These are phyloP conservation scores for Isochrysis galbana DNA, from an alignment of 78 protist genomes.

Conservation along the genomic window DNA sequence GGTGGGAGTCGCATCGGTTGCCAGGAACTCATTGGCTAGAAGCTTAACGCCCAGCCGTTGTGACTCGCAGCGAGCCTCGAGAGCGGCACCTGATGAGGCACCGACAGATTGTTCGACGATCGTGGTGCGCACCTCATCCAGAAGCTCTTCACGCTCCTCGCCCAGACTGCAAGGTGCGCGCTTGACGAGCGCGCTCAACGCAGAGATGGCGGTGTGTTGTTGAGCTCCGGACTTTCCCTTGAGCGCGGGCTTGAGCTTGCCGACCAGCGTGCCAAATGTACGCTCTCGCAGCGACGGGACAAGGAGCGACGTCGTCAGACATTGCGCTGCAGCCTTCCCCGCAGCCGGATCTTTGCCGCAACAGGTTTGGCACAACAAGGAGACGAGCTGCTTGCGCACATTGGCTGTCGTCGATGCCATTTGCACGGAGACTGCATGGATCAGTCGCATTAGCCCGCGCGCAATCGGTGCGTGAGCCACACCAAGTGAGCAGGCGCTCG, in stretches of 20 bases:
- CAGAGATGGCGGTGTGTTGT: not conserved
- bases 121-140: not conserved
- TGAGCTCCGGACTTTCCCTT: not conserved
- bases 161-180: not conserved
- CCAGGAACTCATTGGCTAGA: not conserved
- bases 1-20: not conserved
- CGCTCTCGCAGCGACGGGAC: not conserved
- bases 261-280: not conserved
- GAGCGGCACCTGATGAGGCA: not conserved
- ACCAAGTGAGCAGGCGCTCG: not conserved
- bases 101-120: not conserved
- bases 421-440: not conserved
- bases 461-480: not conserved
- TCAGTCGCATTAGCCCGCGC: not conserved
- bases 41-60: not conserved
- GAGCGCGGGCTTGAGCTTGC: not conserved
- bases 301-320: not conserved
- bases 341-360: not conserved
- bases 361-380: not conserved
- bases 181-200: not conserved
- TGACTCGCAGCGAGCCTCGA: not conserved
- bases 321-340: not conserved
- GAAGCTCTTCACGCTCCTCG: not conserved
- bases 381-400: not conserved
- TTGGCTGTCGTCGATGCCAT: not conserved